These are phyloP conservation scores for Pseudonectria foliicola DNA, from an alignment of 2,329 filamentous ascomycete genomes.

Conservation along the genomic window DNA sequence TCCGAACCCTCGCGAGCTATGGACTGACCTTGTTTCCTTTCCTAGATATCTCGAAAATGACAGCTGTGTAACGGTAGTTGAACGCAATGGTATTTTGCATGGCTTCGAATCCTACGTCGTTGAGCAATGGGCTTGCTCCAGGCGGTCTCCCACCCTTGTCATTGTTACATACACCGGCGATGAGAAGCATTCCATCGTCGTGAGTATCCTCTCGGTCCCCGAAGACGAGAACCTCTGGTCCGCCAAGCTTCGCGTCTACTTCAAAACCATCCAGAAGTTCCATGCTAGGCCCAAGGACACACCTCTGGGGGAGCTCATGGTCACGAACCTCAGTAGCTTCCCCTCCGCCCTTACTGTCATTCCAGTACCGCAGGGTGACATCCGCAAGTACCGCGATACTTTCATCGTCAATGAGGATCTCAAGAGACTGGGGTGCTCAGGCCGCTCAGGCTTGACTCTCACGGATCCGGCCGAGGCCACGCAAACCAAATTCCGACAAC, in stretches of 20 bases:
- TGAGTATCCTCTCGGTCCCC: slow-evolving; percentile 75
- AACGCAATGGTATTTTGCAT: slow-evolving; percentile 60
- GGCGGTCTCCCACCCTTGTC: slow-evolving; percentile 80
- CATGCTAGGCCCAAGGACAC: slow-evolving; percentile 82
- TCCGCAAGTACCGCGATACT: slow-evolving; percentile 68
- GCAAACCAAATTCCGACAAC: slow-evolving; percentile 82
- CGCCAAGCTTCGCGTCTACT: slow-evolving; percentile 69
- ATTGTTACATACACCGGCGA: slow-evolving; percentile 94
- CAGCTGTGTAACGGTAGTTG: slow-evolving; percentile 63
- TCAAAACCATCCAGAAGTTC: slow-evolving; percentile 76
- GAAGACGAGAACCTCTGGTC: slow-evolving; percentile 77
- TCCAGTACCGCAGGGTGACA: slow-evolving; percentile 76
- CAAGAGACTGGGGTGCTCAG: slow-evolving; percentile 87
- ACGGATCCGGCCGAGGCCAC: slow-evolving; percentile 72
- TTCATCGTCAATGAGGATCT: slow-evolving; percentile 94
- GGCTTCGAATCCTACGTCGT: slow-evolving; percentile 93
- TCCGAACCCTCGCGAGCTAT: not conserved
- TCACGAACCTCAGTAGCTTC: slow-evolving; percentile 88
- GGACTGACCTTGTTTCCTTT: not conserved
- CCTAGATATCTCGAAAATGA: slow-evolving; percentile 78
- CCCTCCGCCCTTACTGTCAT: slow-evolving; percentile 92
- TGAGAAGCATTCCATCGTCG: slow-evolving; percentile 66
- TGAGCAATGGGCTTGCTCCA: slow-evolving; percentile 95
- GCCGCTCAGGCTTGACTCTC: slow-evolving; percentile 77
- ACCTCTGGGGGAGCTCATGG: slow-evolving; percentile 75